A percentile compares a stretch with the other conserved stretches of the same genome.
phyloP scores from a whole-genome alignment of 495 filamentous ascomycete species.

The Hypoxylon subgilvum region DNA sequence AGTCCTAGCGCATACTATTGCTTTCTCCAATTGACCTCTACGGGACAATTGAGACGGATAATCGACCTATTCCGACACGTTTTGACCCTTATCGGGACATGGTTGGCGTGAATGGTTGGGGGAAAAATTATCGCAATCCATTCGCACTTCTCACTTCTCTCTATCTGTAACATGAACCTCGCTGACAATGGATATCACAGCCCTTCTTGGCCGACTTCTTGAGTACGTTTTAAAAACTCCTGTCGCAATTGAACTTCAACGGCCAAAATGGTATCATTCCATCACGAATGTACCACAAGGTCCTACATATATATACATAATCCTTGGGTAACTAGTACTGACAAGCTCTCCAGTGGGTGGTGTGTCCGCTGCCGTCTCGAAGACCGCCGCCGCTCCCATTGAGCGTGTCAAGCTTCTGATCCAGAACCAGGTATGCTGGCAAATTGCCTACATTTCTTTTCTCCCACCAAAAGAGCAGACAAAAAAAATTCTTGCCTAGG shows the following conservation, averaged over 20 bases:
- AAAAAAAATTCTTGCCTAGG: slow-evolving; percentile 11
- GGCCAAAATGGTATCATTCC: background rate
- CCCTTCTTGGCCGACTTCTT: slow-evolving; percentile 91
- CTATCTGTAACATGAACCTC: slow-evolving; percentile 8
- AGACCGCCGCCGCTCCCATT: slow-evolving; percentile 99
- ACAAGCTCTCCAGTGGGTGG: slow-evolving; percentile 80
- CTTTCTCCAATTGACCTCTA: slow-evolving; percentile 40
- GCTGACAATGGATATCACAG: slow-evolving; percentile 48
- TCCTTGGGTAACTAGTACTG: slow-evolving; percentile 28
- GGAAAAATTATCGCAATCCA: slow-evolving; percentile 38
- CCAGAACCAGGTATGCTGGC: slow-evolving; percentile 92
- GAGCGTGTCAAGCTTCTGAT: slow-evolving; percentile 99
- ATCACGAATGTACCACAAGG: slow-evolving; percentile 23
- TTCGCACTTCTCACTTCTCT: slow-evolving; percentile 29
- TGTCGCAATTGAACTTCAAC: slow-evolving; percentile 4
- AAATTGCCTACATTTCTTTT: slow-evolving; percentile 2
- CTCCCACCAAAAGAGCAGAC: background rate
- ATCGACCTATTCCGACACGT: slow-evolving; percentile 33
- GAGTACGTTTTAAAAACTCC: slow-evolving; percentile 74
- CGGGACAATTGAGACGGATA: slow-evolving; percentile 18
- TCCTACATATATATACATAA: slow-evolving; percentile 21
- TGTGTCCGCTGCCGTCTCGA: slow-evolving; percentile 99
- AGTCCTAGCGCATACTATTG: slow-evolving; percentile 29
- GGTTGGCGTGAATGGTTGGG: slow-evolving; percentile 19
- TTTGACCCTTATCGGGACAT: slow-evolving; percentile 15